Percentiles rank a stretch among this genome's conserved stretches.
Conservation (phyloP, 345 rosid genomes). For the Citropsis articulata region DNA sequence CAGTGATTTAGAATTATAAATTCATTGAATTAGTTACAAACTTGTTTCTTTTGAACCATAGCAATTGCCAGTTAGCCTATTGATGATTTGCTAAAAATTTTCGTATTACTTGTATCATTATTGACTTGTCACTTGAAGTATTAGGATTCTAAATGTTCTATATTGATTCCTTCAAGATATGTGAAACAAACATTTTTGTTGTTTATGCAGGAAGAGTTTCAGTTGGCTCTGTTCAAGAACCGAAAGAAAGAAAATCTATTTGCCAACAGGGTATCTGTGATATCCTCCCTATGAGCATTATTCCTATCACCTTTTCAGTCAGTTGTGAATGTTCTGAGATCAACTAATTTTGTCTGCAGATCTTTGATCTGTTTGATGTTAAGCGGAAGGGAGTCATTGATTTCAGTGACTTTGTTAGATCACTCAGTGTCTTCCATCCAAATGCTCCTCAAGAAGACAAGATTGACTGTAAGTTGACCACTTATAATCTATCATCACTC, state of each 20-base stretch:
- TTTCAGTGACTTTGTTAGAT: conserved; percentile 90
- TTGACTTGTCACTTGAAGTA: background rate
- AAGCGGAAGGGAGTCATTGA: conserved; percentile 90
- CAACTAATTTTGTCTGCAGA: conserved; percentile 42
- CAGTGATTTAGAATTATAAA: background rate
- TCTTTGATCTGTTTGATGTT: conserved; percentile 90
- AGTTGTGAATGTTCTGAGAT: background rate
- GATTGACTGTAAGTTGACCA: conserved; percentile 69
- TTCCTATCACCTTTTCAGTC: background rate
- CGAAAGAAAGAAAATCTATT: conserved; percentile 89
- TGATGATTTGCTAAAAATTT: background rate
- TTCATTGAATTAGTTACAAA: background rate
- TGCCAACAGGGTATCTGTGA: conserved; percentile 72
- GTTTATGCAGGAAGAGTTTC: conserved; percentile 90
- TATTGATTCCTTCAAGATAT: background rate
- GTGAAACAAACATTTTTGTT: background rate
- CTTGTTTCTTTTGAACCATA: background rate
- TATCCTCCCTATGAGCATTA: background rate
- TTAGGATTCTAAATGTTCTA: background rate
- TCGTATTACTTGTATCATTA: background rate
- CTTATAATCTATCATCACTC: background rate
- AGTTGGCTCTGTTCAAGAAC: conserved; percentile 85
- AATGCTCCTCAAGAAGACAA: conserved; percentile 77
- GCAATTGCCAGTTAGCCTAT: background rate
- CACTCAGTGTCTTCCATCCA: conserved; percentile 91